Conservation (phyloP, 202 grass and related monocot species). For the Panicum virgatum region DNA sequence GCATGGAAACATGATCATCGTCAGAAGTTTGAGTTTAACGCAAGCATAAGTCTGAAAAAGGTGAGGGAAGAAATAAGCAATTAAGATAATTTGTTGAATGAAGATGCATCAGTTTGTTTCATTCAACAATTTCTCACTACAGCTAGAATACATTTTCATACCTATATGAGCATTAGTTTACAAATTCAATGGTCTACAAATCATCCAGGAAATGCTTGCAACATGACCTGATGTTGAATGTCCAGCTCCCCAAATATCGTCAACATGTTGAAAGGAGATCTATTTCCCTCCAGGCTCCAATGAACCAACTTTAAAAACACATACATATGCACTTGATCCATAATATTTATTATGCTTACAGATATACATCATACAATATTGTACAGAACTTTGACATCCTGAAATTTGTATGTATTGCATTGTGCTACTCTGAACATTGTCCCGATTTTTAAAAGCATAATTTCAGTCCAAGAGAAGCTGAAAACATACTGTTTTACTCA, state of each 20-base stretch:
- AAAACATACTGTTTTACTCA: constrained; percentile 1
- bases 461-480: not conserved
- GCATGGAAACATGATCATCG: no score
- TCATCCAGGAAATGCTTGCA: not conserved
- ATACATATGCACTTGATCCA: not conserved
- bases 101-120: not conserved
- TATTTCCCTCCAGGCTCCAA: constrained; percentile 2
- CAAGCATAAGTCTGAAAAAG: not conserved
- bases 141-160: not conserved
- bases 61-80: not conserved
- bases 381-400: constrained; percentile 2
- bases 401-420: not conserved
- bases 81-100: not conserved
- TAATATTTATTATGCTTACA: not conserved
- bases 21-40: no score
- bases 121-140: not conserved
- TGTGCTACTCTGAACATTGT: not conserved
- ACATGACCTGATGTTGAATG: not conserved
- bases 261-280: constrained; percentile 7
- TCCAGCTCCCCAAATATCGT: not conserved
- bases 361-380: not conserved
- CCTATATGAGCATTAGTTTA: not conserved
- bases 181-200: not conserved
- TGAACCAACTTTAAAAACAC: not conserved
- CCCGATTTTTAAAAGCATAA: constrained; percentile 12